These are phyloP conservation scores for Eucalyptus paniculata DNA, from an alignment of 345 rosid species.

Conservation along the genomic window DNA sequence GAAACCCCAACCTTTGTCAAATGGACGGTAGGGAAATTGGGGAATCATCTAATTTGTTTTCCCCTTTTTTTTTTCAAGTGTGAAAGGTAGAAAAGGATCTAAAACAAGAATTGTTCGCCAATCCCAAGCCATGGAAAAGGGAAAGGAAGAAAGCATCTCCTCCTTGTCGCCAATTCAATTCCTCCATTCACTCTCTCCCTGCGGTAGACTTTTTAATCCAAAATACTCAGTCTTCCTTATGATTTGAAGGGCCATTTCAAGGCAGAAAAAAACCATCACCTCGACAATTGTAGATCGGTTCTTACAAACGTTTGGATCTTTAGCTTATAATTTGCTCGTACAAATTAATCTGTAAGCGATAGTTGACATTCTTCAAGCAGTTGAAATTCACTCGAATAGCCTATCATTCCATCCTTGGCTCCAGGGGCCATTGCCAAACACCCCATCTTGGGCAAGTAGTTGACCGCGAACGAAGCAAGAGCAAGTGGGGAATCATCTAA, in stretches of 20 bases:
- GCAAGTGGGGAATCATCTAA: not conserved
- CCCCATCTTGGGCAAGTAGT: not conserved
- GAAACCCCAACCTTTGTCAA: not conserved
- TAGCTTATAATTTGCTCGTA: not conserved
- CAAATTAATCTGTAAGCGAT: not conserved
- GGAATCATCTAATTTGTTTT: not conserved
- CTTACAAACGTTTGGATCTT: not conserved
- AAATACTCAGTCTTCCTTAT: not conserved
- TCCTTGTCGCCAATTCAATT: not conserved
- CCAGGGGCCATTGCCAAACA: not conserved
- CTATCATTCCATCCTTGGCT: not conserved
- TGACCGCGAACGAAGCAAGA: too few relatives aligned
- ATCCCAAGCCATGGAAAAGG: not conserved
- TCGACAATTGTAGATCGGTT: not conserved
- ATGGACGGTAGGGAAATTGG: not conserved
- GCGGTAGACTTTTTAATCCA: not conserved
- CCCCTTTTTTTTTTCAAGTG: fast-evolving
- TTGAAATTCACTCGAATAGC: not conserved
- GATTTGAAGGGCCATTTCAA: not conserved
- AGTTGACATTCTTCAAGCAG: not conserved
- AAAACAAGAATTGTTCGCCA: not conserved
- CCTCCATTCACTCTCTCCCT: not conserved
- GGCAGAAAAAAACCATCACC: not conserved
- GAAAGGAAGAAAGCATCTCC: not conserved
- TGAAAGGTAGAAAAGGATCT: not conserved